A percentile compares a stretch with the other conserved stretches of the same genome.
Evolutionary conservation across 179 eudicot species (phyloP).

Genomic region (Patellifolia procumbens): DNA sequence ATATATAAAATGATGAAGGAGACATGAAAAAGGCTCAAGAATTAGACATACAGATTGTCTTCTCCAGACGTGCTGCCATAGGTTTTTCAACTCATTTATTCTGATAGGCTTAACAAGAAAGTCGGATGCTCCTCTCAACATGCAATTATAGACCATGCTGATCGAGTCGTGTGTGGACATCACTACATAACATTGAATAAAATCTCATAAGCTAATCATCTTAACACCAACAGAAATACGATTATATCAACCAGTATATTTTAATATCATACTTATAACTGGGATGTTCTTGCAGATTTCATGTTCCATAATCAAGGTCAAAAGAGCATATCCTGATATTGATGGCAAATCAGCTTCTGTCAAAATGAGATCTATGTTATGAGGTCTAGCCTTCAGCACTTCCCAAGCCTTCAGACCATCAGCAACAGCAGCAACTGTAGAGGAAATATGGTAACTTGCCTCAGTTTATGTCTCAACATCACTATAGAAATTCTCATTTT

Average conservation of each 20-base stretch:
- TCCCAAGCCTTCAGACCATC: constrained; percentile 99
- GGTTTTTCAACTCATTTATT: constrained; percentile 79
- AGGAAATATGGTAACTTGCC: constrained; percentile 17
- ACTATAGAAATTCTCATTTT: not conserved
- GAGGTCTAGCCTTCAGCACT: constrained; percentile 62
- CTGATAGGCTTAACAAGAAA: constrained; percentile 87
- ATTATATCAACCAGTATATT: not conserved
- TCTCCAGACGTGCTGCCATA: constrained; percentile 99
- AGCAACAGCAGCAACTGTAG: constrained; percentile 74
- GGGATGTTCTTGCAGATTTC: constrained; percentile 85
- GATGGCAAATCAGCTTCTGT: constrained; percentile 87
- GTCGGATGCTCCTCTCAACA: constrained; percentile 88
- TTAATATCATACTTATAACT: constrained; percentile 70
- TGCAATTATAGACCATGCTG: constrained; percentile 79
- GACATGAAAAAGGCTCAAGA: not conserved
- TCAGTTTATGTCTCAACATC: constrained; percentile 17
- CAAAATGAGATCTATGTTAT: constrained; percentile 71
- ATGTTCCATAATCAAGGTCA: constrained; percentile 77
- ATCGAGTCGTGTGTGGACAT: constrained; percentile 80
- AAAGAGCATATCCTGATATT: constrained; percentile 81
- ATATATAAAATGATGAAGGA: not conserved
- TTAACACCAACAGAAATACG: not conserved
- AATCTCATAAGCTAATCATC: constrained; percentile 3
- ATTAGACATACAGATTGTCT: constrained; percentile 54
- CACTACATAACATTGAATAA: constrained; percentile 59